Evolutionary conservation across 2,329 filamentous ascomycete species (phyloP).

Genomic region (Trichoderma citrinoviride): DNA sequence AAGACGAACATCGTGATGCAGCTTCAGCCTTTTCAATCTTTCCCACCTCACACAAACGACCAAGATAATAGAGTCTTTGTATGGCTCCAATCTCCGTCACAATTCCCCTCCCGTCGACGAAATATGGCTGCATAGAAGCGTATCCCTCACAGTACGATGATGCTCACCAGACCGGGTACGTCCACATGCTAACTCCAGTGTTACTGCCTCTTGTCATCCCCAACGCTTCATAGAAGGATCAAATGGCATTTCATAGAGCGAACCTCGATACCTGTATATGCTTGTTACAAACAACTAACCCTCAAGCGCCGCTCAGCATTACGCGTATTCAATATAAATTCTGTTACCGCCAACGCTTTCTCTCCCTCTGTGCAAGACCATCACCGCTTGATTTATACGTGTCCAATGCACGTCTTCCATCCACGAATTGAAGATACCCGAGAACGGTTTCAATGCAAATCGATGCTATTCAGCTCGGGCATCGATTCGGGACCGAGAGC

Average conservation of each 20-base stretch:
- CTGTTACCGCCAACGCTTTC: not conserved
- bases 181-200: not conserved
- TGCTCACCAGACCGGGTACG: not conserved
- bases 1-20: not conserved
- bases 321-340: not conserved
- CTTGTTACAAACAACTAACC: not conserved
- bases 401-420: not conserved
- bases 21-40: not conserved
- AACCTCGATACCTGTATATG: no score
- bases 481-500: slow-evolving; percentile 8
- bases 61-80: no score
- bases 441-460: not conserved
- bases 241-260: not conserved
- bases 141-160: not conserved
- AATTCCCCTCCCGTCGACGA: no score
- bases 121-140: not conserved
- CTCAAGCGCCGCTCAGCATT: not conserved
- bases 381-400: not conserved
- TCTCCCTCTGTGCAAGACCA: not conserved
- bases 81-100: no score
- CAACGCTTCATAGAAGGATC: not conserved
- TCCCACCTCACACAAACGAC: no score
- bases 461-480: not conserved
- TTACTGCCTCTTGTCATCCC: not conserved
- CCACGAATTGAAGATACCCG: not conserved